These are phyloP conservation scores for Colletotrichum ledebouriae DNA, from an alignment of 2,329 filamentous ascomycete genomes.

Conservation along the genomic window DNA sequence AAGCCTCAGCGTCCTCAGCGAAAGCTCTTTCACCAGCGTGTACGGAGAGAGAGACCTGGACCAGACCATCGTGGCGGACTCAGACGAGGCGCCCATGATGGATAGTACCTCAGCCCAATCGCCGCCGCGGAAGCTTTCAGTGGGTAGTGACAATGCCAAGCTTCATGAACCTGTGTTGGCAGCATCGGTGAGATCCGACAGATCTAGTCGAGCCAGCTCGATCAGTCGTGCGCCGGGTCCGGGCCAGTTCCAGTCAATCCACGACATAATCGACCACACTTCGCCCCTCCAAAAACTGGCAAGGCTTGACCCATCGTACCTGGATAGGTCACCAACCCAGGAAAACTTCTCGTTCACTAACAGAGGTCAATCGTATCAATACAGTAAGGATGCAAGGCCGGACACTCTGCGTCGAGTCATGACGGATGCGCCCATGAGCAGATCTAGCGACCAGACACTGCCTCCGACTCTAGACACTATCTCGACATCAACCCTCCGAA, in stretches of 20 bases:
- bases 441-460: constrained; percentile 59
- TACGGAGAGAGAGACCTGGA: constrained; percentile 64
- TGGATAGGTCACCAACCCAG: constrained; percentile 48
- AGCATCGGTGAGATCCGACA: neutral
- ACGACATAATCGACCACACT: constrained; percentile 58
- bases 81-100: constrained; percentile 50
- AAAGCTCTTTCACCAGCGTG: constrained; percentile 76
- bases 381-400: constrained; percentile 61
- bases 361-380: constrained; percentile 45
- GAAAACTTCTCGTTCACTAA: constrained; percentile 45
- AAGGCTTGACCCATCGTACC: constrained; percentile 53
- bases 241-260: constrained; percentile 60
- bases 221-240: constrained; percentile 48
- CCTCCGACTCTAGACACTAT: constrained; percentile 73
- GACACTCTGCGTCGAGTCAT: constrained; percentile 62
- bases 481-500: constrained; percentile 66
- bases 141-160: constrained; percentile 4
- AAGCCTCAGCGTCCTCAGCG: constrained; percentile 73
- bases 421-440: constrained; percentile 59
- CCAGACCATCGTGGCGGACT: constrained; percentile 44
- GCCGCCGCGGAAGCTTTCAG: constrained; percentile 13
- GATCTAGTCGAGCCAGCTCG: constrained; percentile 48
- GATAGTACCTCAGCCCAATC: constrained; percentile 46
- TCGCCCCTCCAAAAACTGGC: constrained; percentile 67
- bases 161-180: constrained; percentile 1